These are phyloP conservation scores for Peronospora destructor DNA, from an alignment of 352 stramenopile species.

Conservation along the genomic window DNA sequence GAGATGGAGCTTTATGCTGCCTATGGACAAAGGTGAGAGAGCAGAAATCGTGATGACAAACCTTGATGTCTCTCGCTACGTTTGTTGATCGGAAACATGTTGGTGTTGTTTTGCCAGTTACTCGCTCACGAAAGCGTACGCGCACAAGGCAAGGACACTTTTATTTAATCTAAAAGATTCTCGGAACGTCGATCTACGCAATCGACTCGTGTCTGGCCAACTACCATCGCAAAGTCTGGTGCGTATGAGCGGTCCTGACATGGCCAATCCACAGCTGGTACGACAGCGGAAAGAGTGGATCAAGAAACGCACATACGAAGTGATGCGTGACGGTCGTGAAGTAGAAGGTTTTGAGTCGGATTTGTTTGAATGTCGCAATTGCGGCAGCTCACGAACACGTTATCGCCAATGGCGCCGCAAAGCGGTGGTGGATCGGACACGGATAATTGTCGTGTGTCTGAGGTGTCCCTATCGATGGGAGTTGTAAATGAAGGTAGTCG, in stretches of 20 bases:
- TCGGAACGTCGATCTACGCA: constrained; percentile 56
- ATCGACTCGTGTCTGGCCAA: constrained; percentile 59
- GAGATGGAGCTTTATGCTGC: constrained; percentile 50
- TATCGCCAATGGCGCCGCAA: constrained; percentile 81
- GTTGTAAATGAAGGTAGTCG: constrained; percentile 29
- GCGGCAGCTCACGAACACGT: constrained; percentile 60
- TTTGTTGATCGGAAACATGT: too few species aligned
- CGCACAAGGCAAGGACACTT: constrained; percentile 69
- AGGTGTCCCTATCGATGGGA: constrained; percentile 76
- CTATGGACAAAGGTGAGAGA: constrained; percentile 49
- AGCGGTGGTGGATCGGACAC: constrained; percentile 74
- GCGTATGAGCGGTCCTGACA: constrained; percentile 69
- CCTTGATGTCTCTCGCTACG: too few species aligned
- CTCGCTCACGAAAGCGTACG: constrained; percentile 69
- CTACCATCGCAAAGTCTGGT: constrained; percentile 48
- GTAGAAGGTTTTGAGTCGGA: constrained; percentile 71
- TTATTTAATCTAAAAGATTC: constrained; percentile 80
- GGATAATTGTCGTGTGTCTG: constrained; percentile 76
- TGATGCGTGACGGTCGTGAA: constrained; percentile 64
- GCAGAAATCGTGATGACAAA: background rate
- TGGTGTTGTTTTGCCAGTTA: constrained; percentile 27
- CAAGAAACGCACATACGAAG: constrained; percentile 75
- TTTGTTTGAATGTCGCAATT: constrained; percentile 78
- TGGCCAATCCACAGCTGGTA: constrained; percentile 83
- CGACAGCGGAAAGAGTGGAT: constrained; percentile 80